phyloP scores from a whole-genome alignment of 345 rosid genomes.

The Camelina hispida region DNA sequence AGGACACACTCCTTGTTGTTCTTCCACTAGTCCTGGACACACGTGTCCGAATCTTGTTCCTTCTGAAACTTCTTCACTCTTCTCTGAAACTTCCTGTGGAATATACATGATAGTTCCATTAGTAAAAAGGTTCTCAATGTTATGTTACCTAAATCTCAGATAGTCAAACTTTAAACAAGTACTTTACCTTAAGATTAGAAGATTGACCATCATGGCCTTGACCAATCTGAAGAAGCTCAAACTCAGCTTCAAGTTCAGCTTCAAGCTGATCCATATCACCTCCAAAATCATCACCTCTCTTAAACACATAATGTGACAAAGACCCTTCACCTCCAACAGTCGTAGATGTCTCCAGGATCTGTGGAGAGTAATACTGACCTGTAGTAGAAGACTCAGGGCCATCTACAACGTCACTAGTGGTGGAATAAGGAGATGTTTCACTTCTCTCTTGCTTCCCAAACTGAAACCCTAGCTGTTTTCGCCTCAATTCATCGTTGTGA shows the following conservation, averaged over 20 bases:
- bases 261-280: conserved; percentile 70
- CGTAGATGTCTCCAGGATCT: conserved; percentile 30
- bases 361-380: conserved; percentile 41
- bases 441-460: conserved; percentile 27
- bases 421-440: conserved; percentile 39
- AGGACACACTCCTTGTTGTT: conserved; percentile 54
- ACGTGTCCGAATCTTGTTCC: background rate
- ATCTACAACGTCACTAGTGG: conserved; percentile 43
- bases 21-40: conserved; percentile 19
- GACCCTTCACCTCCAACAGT: conserved; percentile 41
- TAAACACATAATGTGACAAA: conserved; percentile 34
- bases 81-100: conserved; percentile 10
- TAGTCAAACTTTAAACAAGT: background rate
- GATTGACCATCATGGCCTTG: conserved; percentile 47
- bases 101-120: background rate
- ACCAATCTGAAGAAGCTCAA: conserved; percentile 61
- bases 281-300: conserved; percentile 40
- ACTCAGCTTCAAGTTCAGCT: conserved; percentile 79
- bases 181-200: conserved; percentile 44
- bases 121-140: background rate
- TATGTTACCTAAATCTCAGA: background rate
- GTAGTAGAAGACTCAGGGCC: conserved; percentile 39
- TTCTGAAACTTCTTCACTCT: conserved; percentile 22
- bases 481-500: conserved; percentile 41
- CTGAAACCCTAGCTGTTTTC: background rate